Evolutionary conservation across 31 red algal genomes (phyloP), one percentile per base, ranked within the genome.

Genomic region (Odonthalia washingtoniensis): DNA sequence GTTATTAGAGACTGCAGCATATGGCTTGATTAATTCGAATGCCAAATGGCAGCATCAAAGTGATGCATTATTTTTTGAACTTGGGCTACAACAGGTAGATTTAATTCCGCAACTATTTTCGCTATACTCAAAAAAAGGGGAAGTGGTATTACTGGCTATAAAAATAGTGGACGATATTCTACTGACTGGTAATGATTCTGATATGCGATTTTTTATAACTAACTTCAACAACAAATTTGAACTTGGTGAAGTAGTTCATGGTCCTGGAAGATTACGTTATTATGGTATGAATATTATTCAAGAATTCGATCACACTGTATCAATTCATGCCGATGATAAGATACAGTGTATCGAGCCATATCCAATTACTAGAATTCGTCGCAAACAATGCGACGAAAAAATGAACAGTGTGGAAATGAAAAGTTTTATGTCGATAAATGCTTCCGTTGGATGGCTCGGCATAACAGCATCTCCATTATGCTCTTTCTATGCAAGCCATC

Each of bases 341-440:
- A 27, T 77, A 27, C 6, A 45, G 17, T 24, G 5, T 6, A 17
- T 77, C 16, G 12, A 5, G 17, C 34, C 5, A 43, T 44, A 38
- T 45, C 73, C 40, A 43, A 77, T 77, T 9, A 38, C 26, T 44
- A 18, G 40, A n/a, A 44, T 45, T 43, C 31, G 73, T 24, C 73
- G 73, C 27, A 77, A 77, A 38, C 73, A 77, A 44, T 38, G 43
- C 26, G 73, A 77, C 40, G 30, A 77, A 44, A 45, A 12, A 24
- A 5, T 42, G 35, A 77, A 38, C 16, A 45, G 14, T 9, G 9
- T 77, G 17, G 73, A 38, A 45, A 24, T 42, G 5, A 18, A 27
- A 27, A 6, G 38, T 45, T 77, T 77, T 44, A 12, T 27, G 21
- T 77, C 73, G 5, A 43, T 77, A 5, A 77, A 77, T 77, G 40